These are phyloP conservation scores for Mucor racemosus DNA, from an alignment of 371 early-diverging fungal species.

Conservation along the genomic window DNA sequence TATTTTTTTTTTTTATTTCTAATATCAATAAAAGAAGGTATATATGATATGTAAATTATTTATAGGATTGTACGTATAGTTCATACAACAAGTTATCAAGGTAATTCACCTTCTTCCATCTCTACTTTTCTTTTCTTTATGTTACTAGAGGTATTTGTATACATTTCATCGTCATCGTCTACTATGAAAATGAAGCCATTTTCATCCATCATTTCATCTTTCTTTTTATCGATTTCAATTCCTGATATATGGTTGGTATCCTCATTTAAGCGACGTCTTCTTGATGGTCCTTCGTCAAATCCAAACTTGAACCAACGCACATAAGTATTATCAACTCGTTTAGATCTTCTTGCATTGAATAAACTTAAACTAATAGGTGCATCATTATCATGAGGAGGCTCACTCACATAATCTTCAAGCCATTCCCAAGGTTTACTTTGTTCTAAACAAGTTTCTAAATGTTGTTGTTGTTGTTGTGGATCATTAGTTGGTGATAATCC, in stretches of 20 bases:
- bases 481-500: slow-evolving; percentile 29
- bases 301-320: slow-evolving; percentile 52
- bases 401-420: slow-evolving; percentile 63
- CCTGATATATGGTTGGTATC: slow-evolving; percentile 1
- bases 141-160: neutral
- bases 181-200: slow-evolving; percentile 24
- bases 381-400: slow-evolving; percentile 53
- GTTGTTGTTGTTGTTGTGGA: slow-evolving; percentile 48
- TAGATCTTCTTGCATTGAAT: slow-evolving; percentile 45
- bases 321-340: slow-evolving; percentile 44
- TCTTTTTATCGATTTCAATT: slow-evolving; percentile 15
- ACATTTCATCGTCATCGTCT: slow-evolving; percentile 16
- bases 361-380: slow-evolving; percentile 45
- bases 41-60: neutral
- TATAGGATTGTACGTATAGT: neutral
- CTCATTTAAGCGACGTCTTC: neutral
- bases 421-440: slow-evolving; percentile 69
- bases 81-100: slow-evolving; percentile 5
- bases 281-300: slow-evolving; percentile 25
- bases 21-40: too few relatives aligned
- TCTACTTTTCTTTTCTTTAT: slow-evolving; percentile 23
- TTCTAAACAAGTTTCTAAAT: slow-evolving; percentile 43
- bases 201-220: slow-evolving; percentile 12
- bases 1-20: too few relatives aligned
- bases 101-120: slow-evolving; percentile 35